A percentile compares a stretch with the other conserved stretches of the same genome.
Conservation (phyloP, 768 basidiomycete species). For the Fomitopsis pulvina region DNA sequence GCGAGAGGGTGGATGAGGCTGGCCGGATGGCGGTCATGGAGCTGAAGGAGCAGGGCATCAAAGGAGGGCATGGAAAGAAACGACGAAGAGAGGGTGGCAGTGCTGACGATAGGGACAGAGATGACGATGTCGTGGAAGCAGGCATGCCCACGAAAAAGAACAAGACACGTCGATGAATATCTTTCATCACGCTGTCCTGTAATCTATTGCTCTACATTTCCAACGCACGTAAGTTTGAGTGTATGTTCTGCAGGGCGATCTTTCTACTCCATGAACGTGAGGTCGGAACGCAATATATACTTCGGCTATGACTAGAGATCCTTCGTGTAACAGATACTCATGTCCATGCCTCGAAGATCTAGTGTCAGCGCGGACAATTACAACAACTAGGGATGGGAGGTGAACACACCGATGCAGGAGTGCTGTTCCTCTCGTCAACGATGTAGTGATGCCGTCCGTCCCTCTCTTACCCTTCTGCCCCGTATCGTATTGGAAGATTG, state of each 20-base stretch:
- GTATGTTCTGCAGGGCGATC: neutral
- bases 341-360: slow-evolving; percentile 41
- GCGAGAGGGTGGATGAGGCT: slow-evolving; percentile 88
- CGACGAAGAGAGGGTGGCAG: slow-evolving; percentile 42
- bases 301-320: slow-evolving; percentile 58
- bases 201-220: neutral
- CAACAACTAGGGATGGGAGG: neutral
- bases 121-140: slow-evolving; percentile 89
- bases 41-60: slow-evolving; percentile 68
- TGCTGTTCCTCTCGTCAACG: slow-evolving; percentile 55
- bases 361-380: neutral
- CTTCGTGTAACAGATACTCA: slow-evolving; percentile 70
- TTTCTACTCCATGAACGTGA: slow-evolving; percentile 52
- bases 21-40: slow-evolving; percentile 68
- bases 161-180: slow-evolving; percentile 36
- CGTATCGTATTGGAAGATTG: slow-evolving; percentile 65
- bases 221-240: neutral
- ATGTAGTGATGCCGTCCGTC: slow-evolving; percentile 39
- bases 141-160: slow-evolving; percentile 72
- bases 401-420: slow-evolving; percentile 54
- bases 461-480: slow-evolving; percentile 42
- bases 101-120: slow-evolving; percentile 78
- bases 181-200: neutral
- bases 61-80: slow-evolving; percentile 41
- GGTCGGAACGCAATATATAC: slow-evolving; percentile 67